Conservation (phyloP, 345 rosid species). For the Tarenaya hassleriana region DNA sequence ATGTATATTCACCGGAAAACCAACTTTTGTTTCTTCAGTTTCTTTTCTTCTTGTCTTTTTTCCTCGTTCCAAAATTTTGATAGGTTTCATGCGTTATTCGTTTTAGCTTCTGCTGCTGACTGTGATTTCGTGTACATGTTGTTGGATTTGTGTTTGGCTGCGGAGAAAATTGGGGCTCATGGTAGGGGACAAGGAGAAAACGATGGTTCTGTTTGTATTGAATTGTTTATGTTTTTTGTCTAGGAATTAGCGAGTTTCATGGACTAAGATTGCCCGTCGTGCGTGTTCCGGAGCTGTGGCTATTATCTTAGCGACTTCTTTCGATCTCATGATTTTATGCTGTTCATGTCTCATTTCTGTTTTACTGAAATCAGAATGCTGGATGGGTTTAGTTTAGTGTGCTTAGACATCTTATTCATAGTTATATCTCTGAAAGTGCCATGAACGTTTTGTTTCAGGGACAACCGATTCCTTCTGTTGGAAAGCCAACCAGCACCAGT, state of each 20-base stretch:
- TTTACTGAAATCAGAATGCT: not conserved
- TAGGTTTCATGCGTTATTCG: too few species aligned
- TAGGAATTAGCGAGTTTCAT: too few species aligned
- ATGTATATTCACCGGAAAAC: constrained; percentile 26
- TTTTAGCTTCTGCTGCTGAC: not conserved
- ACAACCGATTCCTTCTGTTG: constrained; percentile 25
- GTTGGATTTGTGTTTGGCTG: too few species aligned
- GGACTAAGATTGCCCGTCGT: too few species aligned
- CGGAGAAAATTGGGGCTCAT: too few species aligned
- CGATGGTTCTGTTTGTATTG: not conserved
- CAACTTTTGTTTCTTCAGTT: not conserved
- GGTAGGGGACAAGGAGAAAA: not conserved
- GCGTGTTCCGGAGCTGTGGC: too few species aligned
- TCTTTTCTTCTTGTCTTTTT: not conserved
- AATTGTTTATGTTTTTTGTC: too few species aligned
- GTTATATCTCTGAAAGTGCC: not conserved
- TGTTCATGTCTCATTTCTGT: not conserved
- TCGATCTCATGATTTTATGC: too few species aligned
- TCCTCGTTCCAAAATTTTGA: not conserved
- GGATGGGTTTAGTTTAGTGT: not conserved
- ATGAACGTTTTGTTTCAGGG: constrained; percentile 26
- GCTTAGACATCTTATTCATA: too few species aligned
- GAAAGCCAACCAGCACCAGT: constrained; percentile 28
- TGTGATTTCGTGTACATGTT: not conserved
- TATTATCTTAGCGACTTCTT: too few species aligned